Evolutionary conservation across 2,329 filamentous ascomycete species (phyloP).

Genomic region (Cladosporium sp.): DNA sequence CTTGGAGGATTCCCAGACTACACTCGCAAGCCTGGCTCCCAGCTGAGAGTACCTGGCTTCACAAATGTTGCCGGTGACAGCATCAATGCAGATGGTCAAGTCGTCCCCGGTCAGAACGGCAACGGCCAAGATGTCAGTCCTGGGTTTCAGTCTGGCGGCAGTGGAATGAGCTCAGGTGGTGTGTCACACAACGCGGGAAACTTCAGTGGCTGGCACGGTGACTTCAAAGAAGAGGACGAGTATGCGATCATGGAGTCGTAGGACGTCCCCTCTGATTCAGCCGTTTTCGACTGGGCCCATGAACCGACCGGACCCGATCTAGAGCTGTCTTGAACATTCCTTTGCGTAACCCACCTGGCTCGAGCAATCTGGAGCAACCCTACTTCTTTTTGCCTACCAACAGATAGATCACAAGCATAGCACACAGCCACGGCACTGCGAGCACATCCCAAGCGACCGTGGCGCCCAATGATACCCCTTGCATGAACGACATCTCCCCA

Average conservation of each 20-base stretch:
- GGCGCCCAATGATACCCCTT: slow-evolving; percentile 13
- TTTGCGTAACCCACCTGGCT: slow-evolving; percentile 1
- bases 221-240: slow-evolving; percentile 93
- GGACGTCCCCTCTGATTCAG: neutral
- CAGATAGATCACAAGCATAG: slow-evolving; percentile 12
- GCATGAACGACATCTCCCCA: slow-evolving; percentile 12
- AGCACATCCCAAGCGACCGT: slow-evolving; percentile 7
- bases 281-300: neutral
- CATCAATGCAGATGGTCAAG: slow-evolving; percentile 56
- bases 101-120: slow-evolving; percentile 20
- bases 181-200: slow-evolving; percentile 41
- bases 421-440: slow-evolving; percentile 11
- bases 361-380: slow-evolving; percentile 11
- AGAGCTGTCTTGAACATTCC: neutral
- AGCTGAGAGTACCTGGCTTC: slow-evolving; percentile 85
- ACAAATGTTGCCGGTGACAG: slow-evolving; percentile 87
- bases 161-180: slow-evolving; percentile 53
- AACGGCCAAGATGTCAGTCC: slow-evolving; percentile 40
- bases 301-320: slow-evolving; percentile 4
- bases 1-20: slow-evolving; percentile 67
- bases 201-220: slow-evolving; percentile 35
- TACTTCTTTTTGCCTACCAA: slow-evolving; percentile 9
- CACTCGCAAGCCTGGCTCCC: slow-evolving; percentile 75
- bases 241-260: slow-evolving; percentile 73
- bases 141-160: slow-evolving; percentile 61